Percentiles rank a stretch among this genome's conserved stretches.
Conservation (phyloP, 176 grass and related monocot species). For the Aegilops umbellulata region DNA sequence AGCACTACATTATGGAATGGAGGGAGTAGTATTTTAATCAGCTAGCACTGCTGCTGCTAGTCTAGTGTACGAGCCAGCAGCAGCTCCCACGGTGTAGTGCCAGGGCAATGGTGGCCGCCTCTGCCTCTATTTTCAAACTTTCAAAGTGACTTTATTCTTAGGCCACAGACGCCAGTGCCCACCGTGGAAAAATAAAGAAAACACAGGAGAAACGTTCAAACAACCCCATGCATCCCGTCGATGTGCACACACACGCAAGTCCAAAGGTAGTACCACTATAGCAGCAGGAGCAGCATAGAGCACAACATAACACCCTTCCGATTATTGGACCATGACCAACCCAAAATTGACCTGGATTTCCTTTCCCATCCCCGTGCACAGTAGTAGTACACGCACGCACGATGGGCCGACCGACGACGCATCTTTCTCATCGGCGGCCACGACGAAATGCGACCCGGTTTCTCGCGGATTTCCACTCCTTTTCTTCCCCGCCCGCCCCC, state of each 20-base stretch:
- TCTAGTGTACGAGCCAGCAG: not conserved
- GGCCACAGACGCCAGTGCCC: not conserved
- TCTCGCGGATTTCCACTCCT: not conserved
- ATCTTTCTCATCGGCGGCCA: not conserved
- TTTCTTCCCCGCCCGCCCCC: too few species aligned
- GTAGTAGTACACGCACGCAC: slow-evolving; percentile 12
- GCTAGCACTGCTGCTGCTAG: not conserved
- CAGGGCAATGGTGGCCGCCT: not conserved
- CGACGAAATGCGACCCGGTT: not conserved
- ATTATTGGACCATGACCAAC: not conserved
- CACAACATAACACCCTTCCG: not conserved
- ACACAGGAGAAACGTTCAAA: not conserved
- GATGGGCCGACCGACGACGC: not conserved
- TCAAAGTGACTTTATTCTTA: not conserved
- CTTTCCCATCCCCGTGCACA: not conserved
- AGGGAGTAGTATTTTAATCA: not conserved
- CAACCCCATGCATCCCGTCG: not conserved
- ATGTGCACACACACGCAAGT: not conserved
- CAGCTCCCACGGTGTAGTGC: not conserved
- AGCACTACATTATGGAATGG: too few species aligned
- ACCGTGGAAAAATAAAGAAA: not conserved
- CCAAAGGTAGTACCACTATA: not conserved
- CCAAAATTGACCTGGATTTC: not conserved
- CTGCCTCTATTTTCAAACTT: not conserved
- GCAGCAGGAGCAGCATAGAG: not conserved